phyloP scores from a whole-genome alignment of 2,329 filamentous ascomycete species.

The Monosporascus ibericus region DNA sequence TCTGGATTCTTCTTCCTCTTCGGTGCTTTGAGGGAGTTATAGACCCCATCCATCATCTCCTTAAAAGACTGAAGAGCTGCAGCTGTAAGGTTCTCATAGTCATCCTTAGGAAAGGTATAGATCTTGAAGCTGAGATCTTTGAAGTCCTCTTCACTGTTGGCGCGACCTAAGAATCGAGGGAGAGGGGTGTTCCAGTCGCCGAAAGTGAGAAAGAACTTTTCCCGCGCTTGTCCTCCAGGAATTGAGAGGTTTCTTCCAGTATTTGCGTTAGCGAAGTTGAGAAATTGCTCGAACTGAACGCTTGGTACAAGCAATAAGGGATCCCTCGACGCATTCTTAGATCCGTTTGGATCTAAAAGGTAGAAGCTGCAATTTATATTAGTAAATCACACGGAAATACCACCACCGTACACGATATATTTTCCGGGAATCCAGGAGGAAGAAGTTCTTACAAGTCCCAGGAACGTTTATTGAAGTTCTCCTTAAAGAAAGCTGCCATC shows the following conservation, averaged over 20 bases:
- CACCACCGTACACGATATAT: no score
- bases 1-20: constrained; percentile 36
- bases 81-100: constrained; percentile 28
- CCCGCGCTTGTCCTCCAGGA: constrained; percentile 42
- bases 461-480: constrained; percentile 46
- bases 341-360: constrained; percentile 4
- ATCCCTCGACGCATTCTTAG: constrained; percentile 19
- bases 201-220: constrained; percentile 58
- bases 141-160: constrained; percentile 34
- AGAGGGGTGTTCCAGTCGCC: constrained; percentile 51
- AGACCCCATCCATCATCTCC: constrained; percentile 45
- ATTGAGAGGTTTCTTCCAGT: constrained; percentile 51
- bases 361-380: constrained; percentile 52
- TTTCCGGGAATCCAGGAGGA: not conserved
- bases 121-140: constrained; percentile 23
- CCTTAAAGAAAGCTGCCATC: constrained; percentile 47
- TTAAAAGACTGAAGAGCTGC: constrained; percentile 42
- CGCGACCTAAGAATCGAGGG: constrained; percentile 62
- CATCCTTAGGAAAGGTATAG: constrained; percentile 32
- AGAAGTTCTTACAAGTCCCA: constrained; percentile 69
- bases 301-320: constrained; percentile 64
- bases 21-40: constrained; percentile 40
- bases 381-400: not conserved
- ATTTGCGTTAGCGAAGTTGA: constrained; percentile 58
- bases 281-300: constrained; percentile 56